A percentile compares a stretch with the other conserved stretches of the same genome.
These are phyloP conservation scores for Capronia coronata DNA, from an alignment of 2,329 filamentous ascomycete genomes.

Conservation along the genomic window DNA sequence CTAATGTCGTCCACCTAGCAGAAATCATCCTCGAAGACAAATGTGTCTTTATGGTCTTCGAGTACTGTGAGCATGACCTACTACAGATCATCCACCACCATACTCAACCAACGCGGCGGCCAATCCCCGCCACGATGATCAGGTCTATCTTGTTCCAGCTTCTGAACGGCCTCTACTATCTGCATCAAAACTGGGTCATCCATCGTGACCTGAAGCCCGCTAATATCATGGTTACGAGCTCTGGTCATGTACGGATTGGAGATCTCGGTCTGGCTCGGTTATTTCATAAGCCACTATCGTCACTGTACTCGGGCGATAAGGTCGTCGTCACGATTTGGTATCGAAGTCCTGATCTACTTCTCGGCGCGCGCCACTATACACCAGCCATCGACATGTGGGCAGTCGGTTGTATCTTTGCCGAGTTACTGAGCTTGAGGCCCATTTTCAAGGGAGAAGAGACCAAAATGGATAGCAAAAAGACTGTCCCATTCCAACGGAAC, in stretches of 20 bases:
- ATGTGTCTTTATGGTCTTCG: slow-evolving; percentile 99
- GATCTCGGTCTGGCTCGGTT: slow-evolving; percentile 86
- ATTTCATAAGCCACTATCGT: slow-evolving; percentile 89
- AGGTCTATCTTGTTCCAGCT: slow-evolving; percentile 95
- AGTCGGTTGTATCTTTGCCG: slow-evolving; percentile 94
- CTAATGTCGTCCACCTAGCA: slow-evolving; percentile 81
- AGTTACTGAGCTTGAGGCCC: slow-evolving; percentile 78
- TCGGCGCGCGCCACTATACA: slow-evolving; percentile 93
- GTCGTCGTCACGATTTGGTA: slow-evolving; percentile 99
- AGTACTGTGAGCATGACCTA: slow-evolving; percentile 95
- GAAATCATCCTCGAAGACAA: slow-evolving; percentile 98
- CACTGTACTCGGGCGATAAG: slow-evolving; percentile 89
- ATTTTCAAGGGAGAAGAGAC: slow-evolving; percentile 99
- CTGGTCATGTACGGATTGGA: slow-evolving; percentile 86
- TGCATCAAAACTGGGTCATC: slow-evolving; percentile 94
- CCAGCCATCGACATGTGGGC: slow-evolving; percentile 97
- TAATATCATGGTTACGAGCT: slow-evolving; percentile 95
- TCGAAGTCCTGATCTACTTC: slow-evolving; percentile 83
- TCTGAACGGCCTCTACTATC: slow-evolving; percentile 86
- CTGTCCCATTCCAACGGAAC: slow-evolving; percentile 91
- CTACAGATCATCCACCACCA: slow-evolving; percentile 98
- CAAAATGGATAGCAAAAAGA: slow-evolving; percentile 98
- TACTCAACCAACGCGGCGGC: slow-evolving; percentile 77
- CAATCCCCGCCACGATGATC: slow-evolving; percentile 80
- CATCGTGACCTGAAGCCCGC: slow-evolving; percentile 96